Base-by-base conservation (phyloP, 83 land plant species). In the Diphasiastrum complanatum region DNA sequence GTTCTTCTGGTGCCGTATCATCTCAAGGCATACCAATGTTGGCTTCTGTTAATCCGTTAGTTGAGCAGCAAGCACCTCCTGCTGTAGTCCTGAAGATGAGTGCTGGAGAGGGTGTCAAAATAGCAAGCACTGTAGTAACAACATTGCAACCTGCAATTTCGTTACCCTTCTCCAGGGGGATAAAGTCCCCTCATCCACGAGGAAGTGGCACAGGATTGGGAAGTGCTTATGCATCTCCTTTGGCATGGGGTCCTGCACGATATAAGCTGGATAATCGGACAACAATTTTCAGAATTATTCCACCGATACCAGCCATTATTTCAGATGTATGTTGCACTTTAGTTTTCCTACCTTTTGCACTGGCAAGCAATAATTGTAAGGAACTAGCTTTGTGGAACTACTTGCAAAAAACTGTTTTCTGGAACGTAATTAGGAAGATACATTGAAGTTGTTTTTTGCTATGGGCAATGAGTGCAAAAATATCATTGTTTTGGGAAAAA, bases 201-300 rank as follows among this genome's bases (percentile, higher is more conserved):
- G n/a, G n/a, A n/a, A n/a, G n/a, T n/a, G n/a, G n/a, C n/a, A 33
- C 72, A n/a, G 45, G 61, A 29, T 40, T 16, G 16, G 8, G 12
- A 8, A 8, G 8, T 40, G 46, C 24, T 27, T 70, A 60, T 33
- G 3, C 65, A 50, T 65, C 73, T 24, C 31, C 65, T n/a, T n/a
- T n/a, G n/a, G n/a, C n/a, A 28, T 67, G 34, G 33, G 33, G 29
- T 60, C 29, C 72, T 24, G 76, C 71, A 20, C 77, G 82, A 46
- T 77, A 73, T 63, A 81, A 81, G 64, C 64, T 84, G 45, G 89
- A 84, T 61, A 84, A 81, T 68, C 79, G 78, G 1, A 81, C 93
- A 11, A 81, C 82, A 19, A 34, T 77, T 43, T 85, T 85, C 63
- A 75, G 70, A 55, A 65, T 88, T 66, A 35, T 73, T 38, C 71